phyloP scores from a whole-genome alignment of 2,329 filamentous ascomycete genomes.

The Claviceps fusiformis region DNA sequence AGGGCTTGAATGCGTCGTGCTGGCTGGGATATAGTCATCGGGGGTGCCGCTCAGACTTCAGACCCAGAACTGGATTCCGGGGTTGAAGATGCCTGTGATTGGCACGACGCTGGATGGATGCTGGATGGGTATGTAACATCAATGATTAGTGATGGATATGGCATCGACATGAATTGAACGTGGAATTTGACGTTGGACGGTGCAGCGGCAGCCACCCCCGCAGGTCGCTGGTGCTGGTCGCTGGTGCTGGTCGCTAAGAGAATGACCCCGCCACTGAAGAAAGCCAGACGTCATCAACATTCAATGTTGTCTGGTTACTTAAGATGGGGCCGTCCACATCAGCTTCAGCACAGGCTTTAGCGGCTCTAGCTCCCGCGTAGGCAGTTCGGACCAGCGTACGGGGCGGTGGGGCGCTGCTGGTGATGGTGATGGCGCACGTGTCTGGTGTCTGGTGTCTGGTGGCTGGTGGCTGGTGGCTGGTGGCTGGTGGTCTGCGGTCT shows the following conservation, averaged over 20 bases:
- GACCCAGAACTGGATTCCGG: background rate
- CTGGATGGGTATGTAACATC: too few relatives aligned
- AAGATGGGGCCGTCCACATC: background rate
- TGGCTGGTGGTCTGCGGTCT: too few relatives aligned
- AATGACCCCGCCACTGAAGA: background rate
- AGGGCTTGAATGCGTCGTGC: constrained; percentile 13
- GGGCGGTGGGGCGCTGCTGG: too few relatives aligned
- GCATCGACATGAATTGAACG: too few relatives aligned
- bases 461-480: too few relatives aligned
- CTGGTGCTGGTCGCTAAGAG: background rate
- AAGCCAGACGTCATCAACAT: background rate
- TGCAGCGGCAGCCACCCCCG: too few relatives aligned
- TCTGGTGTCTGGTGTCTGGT: too few relatives aligned
- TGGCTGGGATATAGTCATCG: constrained; percentile 15
- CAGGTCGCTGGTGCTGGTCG: background rate
- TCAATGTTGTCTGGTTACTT: too few relatives aligned
- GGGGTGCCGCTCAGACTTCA: background rate
- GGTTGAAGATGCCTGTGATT: background rate
- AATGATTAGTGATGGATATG: too few relatives aligned
- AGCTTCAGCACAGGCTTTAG: background rate
- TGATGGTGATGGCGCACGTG: too few relatives aligned
- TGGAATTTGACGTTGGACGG: too few relatives aligned
- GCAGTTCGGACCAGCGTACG: background rate
- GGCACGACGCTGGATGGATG: too few relatives aligned
- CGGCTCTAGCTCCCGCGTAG: background rate